These are phyloP conservation scores for Prillingera fragicola DNA, from an alignment of 1,284 basidiomycete genomes.

Conservation along the genomic window DNA sequence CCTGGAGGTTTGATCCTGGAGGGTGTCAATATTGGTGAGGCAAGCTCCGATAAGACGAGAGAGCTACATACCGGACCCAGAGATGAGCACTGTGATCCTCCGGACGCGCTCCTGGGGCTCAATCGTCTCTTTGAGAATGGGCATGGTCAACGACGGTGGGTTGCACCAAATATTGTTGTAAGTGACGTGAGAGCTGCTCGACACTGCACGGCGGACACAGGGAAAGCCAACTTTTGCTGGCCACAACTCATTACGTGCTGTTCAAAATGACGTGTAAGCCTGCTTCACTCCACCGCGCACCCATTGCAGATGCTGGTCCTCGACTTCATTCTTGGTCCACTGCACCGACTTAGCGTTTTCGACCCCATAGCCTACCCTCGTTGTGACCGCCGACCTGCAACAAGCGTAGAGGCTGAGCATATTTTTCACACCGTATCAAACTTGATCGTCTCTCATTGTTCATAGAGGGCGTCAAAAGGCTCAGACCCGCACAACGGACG, in stretches of 20 bases:
- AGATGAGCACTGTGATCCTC: constrained; percentile 63
- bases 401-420: too few species aligned
- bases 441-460: not conserved
- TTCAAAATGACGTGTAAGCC: too few species aligned
- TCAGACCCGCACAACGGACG: too few species aligned
- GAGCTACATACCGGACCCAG: constrained; percentile 66
- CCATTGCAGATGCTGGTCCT: too few species aligned
- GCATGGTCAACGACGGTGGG: constrained; percentile 13
- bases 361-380: too few species aligned
- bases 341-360: not conserved
- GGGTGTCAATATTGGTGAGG: constrained; percentile 17
- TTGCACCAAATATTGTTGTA: not conserved
- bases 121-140: constrained; percentile 22
- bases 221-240: too few species aligned
- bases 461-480: not conserved
- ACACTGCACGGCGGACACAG: too few species aligned
- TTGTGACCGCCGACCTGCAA: too few species aligned
- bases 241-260: too few species aligned
- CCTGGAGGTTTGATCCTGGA: constrained; percentile 89
- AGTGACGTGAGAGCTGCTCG: not conserved
- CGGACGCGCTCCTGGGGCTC: constrained; percentile 19
- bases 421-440: not conserved
- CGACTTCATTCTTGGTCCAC: not conserved
- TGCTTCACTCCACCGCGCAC: too few species aligned
- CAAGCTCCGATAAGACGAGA: not conserved